Conservation (phyloP, 139 green algal species). For the Coccomyxa sp. region DNA sequence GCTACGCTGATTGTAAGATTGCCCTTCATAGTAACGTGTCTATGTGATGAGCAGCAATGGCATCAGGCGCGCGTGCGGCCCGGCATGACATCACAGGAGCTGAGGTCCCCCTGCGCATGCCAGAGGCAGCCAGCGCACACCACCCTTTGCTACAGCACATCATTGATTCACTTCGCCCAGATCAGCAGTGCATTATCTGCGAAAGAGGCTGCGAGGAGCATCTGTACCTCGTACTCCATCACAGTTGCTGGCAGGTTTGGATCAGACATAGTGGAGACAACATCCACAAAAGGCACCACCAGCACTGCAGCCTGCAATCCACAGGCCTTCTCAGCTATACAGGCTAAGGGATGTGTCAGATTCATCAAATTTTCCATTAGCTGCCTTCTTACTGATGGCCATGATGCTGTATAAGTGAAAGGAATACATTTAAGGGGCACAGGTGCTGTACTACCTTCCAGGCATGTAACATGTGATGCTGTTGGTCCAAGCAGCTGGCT, state of each 20-base stretch:
- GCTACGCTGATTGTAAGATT: neutral
- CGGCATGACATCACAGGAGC: neutral
- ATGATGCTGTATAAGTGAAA: neutral
- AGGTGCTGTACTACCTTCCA: too few relatives aligned
- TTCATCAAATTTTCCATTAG: neutral
- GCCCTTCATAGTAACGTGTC: neutral
- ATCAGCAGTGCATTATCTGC: too few relatives aligned
- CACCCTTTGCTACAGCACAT: conserved; percentile 4
- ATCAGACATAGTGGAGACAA: conserved; percentile 57
- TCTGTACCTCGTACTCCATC: conserved; percentile 68
- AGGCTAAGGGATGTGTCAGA: neutral
- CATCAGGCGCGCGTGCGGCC: neutral
- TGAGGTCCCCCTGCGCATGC: neutral
- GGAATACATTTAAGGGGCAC: too few relatives aligned
- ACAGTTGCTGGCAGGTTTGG: conserved; percentile 69
- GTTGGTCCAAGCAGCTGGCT: too few relatives aligned
- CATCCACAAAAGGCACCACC: conserved; percentile 87
- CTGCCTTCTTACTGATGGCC: neutral
- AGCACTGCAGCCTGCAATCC: conserved; percentile 27
- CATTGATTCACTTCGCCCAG: neutral
- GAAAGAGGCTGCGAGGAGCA: neutral
- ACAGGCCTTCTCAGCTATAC: neutral
- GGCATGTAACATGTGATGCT: too few relatives aligned
- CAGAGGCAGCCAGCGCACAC: neutral
- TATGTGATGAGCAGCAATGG: too few relatives aligned